Evolutionary conservation across 1,284 basidiomycete genomes (phyloP).

Genomic region (Pseudozyma tsukubaensis): DNA sequence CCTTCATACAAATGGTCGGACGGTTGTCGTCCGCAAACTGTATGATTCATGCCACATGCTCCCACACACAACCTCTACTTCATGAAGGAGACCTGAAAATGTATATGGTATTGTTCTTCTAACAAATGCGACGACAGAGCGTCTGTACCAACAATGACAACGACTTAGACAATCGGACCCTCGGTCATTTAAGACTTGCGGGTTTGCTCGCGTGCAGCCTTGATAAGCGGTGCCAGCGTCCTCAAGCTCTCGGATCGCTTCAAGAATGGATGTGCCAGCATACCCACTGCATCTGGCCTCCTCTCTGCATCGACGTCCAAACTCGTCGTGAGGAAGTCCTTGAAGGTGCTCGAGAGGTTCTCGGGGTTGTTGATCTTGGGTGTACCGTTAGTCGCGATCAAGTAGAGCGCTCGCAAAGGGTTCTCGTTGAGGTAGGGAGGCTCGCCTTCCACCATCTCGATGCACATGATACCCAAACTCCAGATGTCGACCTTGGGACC

Average conservation of each 20-base stretch:
- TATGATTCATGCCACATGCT: background rate
- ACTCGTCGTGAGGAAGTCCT: slow-evolving; percentile 88
- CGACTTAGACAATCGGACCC: no score
- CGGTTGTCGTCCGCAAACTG: background rate
- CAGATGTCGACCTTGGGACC: slow-evolving; percentile 99
- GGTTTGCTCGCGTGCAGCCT: slow-evolving; percentile 81
- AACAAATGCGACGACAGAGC: slow-evolving; percentile 4
- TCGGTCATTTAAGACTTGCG: slow-evolving; percentile 43
- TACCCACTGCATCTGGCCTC: slow-evolving; percentile 84
- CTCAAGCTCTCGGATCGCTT: slow-evolving; percentile 81
- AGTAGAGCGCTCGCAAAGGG: slow-evolving; percentile 91
- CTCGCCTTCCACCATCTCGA: slow-evolving; percentile 99
- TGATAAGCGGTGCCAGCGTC: slow-evolving; percentile 89
- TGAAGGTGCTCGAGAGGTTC: slow-evolving; percentile 85
- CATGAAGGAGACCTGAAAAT: background rate
- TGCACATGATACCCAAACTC: slow-evolving; percentile 98
- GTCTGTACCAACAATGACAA: slow-evolving; percentile 3
- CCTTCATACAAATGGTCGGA: no score
- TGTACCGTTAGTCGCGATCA: slow-evolving; percentile 98
- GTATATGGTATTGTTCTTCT: slow-evolving; percentile 25
- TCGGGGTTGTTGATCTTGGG: slow-evolving; percentile 96
- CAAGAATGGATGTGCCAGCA: slow-evolving; percentile 91
- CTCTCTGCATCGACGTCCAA: slow-evolving; percentile 95
- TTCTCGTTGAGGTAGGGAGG: slow-evolving; percentile 98
- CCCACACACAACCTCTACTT: background rate